Percentiles rank a stretch among this genome's conserved stretches.
phyloP scores from a whole-genome alignment of 2,329 filamentous ascomycete species.

The Diaporthe sp. region DNA sequence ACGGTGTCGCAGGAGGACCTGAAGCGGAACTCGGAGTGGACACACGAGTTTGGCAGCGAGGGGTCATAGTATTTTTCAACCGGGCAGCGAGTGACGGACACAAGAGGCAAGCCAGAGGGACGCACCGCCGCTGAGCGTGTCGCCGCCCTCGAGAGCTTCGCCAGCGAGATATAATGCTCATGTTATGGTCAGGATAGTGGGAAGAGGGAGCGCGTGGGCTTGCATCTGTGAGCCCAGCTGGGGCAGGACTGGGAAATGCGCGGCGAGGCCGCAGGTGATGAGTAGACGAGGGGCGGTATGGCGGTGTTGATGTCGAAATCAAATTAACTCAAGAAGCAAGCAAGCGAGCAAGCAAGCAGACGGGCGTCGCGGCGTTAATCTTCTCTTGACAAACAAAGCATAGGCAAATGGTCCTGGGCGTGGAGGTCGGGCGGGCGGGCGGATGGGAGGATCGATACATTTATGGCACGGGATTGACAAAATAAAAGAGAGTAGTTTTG shows the following conservation, averaged over 20 bases:
- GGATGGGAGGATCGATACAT: constrained; percentile 17
- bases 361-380: constrained; percentile 39
- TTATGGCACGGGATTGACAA: constrained; percentile 9
- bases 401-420: constrained; percentile 22
- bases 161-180: no score
- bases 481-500: constrained; percentile 4
- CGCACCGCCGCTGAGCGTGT: background rate
- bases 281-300: background rate
- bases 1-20: constrained; percentile 93
- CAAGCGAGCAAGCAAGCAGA: constrained; percentile 30
- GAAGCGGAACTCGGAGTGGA: constrained; percentile 90
- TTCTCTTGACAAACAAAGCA: constrained; percentile 29
- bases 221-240: background rate
- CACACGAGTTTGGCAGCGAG: constrained; percentile 94
- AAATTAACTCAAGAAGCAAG: constrained; percentile 31
- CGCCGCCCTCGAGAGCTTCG: background rate
- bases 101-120: background rate
- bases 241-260: no score
- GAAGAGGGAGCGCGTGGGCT: background rate
- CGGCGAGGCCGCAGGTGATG: background rate
- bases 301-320: constrained; percentile 31
- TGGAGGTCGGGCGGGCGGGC: constrained; percentile 10
- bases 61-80: constrained; percentile 63
- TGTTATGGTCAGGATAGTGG: no score
- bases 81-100: background rate